Percentiles rank a stretch among this genome's conserved stretches.
Evolutionary conservation across 179 eudicot species (phyloP).

Genomic region (Actinidia arguta): DNA sequence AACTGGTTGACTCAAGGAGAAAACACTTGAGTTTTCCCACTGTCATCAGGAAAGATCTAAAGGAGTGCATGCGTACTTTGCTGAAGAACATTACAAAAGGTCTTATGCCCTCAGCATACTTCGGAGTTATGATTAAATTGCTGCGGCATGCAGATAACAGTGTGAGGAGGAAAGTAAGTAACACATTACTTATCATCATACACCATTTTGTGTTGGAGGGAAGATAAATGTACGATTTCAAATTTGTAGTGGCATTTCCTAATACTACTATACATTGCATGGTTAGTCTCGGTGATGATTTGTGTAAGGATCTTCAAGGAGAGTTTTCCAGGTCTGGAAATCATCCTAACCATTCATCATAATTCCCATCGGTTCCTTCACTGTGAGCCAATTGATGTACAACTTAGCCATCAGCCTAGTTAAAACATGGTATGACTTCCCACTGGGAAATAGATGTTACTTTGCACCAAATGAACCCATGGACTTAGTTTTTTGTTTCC

Average conservation of each 20-base stretch:
- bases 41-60: constrained; percentile 65
- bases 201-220: background rate
- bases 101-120: constrained; percentile 69
- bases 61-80: constrained; percentile 60
- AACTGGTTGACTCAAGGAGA: constrained; percentile 55
- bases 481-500: background rate
- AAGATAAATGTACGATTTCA: background rate
- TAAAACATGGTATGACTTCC: background rate
- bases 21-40: constrained; percentile 47
- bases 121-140: constrained; percentile 56
- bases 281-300: background rate
- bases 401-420: background rate
- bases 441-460: background rate
- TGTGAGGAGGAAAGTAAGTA: constrained; percentile 67
- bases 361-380: background rate
- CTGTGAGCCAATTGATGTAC: background rate
- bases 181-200: background rate
- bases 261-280: background rate
- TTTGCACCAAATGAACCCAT: background rate
- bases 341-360: background rate
- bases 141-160: constrained; percentile 53
- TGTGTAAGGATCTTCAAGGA: background rate
- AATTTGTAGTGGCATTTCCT: background rate
- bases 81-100: constrained; percentile 52
- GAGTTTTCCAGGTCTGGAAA: background rate